Percentiles rank a stretch among this genome's conserved stretches.
Conservation (phyloP, 371 early-diverging fungal species). For the Syncephalastrum racemosum region DNA sequence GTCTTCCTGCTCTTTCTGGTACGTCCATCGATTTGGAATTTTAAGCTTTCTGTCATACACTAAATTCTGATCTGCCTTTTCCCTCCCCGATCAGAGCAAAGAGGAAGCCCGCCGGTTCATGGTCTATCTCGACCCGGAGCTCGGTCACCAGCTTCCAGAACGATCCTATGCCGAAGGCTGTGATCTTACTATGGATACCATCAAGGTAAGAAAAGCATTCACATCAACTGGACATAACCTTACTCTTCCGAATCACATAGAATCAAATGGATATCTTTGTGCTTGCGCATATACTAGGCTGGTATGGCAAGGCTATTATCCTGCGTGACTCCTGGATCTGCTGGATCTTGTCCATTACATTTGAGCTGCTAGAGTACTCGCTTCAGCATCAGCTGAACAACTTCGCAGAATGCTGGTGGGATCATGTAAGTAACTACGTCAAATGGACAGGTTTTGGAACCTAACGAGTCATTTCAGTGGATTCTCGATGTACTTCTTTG, state of each 20-base stretch:
- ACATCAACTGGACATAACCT: not conserved
- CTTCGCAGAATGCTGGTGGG: constrained; percentile 99
- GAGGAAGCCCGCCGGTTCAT: constrained; percentile 80
- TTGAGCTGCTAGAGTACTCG: constrained; percentile 95
- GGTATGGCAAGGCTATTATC: constrained; percentile 93
- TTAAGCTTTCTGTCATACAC: not conserved
- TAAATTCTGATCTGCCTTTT: not conserved
- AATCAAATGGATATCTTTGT: constrained; percentile 93
- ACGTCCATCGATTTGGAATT: constrained; percentile 14
- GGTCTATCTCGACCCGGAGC: constrained; percentile 72
- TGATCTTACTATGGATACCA: constrained; percentile 70
- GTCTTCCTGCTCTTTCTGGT: constrained; percentile 92
- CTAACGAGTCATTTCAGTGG: constrained; percentile 65
- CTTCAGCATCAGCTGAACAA: constrained; percentile 94
- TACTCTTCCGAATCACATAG: constrained; percentile 26
- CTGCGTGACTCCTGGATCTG: constrained; percentile 92
- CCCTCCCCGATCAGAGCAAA: constrained; percentile 64
- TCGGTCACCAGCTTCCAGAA: constrained; percentile 87
- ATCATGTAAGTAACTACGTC: constrained; percentile 72
- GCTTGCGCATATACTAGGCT: constrained; percentile 92
- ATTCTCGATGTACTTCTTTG: constrained; percentile 92
- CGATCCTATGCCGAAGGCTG: constrained; percentile 91
- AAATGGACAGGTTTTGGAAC: not conserved
- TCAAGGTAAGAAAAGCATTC: constrained; percentile 53
- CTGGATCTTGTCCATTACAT: constrained; percentile 93